phyloP scores from a whole-genome alignment of 2,329 filamentous ascomycete genomes.

The Ophiostoma angusticollis region DNA sequence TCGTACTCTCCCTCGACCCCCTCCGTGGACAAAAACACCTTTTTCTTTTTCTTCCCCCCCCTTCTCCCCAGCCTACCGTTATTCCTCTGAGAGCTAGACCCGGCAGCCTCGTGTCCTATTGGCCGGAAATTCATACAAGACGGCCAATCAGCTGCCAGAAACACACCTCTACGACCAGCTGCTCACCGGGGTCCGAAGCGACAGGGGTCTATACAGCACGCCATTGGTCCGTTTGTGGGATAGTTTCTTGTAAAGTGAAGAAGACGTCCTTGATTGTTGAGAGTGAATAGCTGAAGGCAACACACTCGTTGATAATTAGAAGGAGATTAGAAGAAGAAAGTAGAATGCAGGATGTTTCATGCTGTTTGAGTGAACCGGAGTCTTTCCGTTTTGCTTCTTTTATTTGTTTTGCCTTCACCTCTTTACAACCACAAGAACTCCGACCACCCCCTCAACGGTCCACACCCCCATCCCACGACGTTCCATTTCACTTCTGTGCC shows the following conservation, averaged over 20 bases:
- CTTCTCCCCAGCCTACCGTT: constrained; percentile 1
- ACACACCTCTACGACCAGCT: neutral
- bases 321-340: neutral
- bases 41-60: neutral
- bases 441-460: constrained; percentile 1
- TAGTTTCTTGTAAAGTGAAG: neutral
- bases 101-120: constrained; percentile 6
- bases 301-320: no score
- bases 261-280: no score
- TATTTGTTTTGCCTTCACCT: neutral
- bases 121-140: neutral
- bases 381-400: neutral
- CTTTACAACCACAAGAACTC: constrained; percentile 1
- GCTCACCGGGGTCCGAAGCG: constrained; percentile 6
- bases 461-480: no score
- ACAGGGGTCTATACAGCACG: constrained; percentile 8
- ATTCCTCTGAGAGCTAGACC: constrained; percentile 5
- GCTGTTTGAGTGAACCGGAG: neutral
- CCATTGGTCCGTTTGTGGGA: constrained; percentile 11
- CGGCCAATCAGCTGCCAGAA: constrained; percentile 7
- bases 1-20: no score
- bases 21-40: no score
- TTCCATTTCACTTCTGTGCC: no score
- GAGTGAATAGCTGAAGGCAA: no score
- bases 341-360: neutral